Evolutionary conservation across 2,329 filamentous ascomycete species (phyloP).

Genomic region (Ascochyta koolunga): DNA sequence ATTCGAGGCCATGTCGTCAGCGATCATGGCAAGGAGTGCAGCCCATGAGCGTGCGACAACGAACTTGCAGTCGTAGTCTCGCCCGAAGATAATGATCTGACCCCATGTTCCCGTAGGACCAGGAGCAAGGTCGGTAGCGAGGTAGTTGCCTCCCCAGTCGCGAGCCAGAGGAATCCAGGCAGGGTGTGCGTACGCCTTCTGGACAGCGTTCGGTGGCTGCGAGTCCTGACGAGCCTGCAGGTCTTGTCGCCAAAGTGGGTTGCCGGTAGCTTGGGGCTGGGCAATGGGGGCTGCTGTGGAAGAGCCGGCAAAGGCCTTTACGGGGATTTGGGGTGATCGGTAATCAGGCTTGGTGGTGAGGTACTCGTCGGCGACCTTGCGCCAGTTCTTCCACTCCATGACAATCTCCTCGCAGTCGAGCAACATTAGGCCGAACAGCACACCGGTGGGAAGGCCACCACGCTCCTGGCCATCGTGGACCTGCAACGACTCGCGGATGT

Average conservation of each 20-base stretch:
- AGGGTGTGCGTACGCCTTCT: constrained; percentile 91
- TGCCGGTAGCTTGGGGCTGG: constrained; percentile 57
- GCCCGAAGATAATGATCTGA: constrained; percentile 93
- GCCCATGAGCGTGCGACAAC: constrained; percentile 93
- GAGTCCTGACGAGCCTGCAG: constrained; percentile 84
- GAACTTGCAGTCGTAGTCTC: constrained; percentile 98
- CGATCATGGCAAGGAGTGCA: constrained; percentile 81
- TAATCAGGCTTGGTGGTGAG: constrained; percentile 64
- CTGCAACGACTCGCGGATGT: constrained; percentile 89
- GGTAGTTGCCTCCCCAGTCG: constrained; percentile 98
- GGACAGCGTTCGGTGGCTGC: constrained; percentile 83
- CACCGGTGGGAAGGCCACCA: constrained; percentile 85
- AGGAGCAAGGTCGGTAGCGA: constrained; percentile 90
- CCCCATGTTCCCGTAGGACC: constrained; percentile 92
- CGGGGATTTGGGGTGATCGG: constrained; percentile 67
- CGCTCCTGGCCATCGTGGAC: constrained; percentile 97
- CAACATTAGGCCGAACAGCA: constrained; percentile 93
- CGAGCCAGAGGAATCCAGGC: constrained; percentile 95
- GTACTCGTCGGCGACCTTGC: constrained; percentile 88
- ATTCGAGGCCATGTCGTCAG: constrained; percentile 89
- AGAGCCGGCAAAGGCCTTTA: constrained; percentile 72
- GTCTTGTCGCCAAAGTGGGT: constrained; percentile 81
- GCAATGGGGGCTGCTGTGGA: constrained; percentile 73
- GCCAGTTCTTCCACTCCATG: constrained; percentile 97
- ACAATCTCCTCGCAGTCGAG: constrained; percentile 98